Evolutionary conservation across 352 stramenopile species (phyloP), one percentile per base, ranked within the genome.

Genomic region (Phytophthora melonis): DNA sequence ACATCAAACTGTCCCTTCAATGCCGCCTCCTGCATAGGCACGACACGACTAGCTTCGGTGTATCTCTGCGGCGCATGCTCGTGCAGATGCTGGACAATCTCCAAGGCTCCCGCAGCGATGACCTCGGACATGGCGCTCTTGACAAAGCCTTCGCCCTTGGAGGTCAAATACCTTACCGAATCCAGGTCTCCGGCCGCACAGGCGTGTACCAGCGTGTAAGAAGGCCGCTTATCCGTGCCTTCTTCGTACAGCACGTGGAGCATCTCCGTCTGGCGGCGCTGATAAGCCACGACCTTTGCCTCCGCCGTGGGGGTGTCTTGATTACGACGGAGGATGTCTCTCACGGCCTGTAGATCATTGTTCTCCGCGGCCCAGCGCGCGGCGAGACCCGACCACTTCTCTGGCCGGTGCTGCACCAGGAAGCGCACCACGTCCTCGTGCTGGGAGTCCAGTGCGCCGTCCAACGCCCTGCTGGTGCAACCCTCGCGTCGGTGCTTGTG

Each of bases 181-280:
- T 87, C 78, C 21, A 92, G 58, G 54, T 92, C 75, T 3, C 70
- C 61, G n/a, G 74, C 72, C 18, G 75, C 62, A 36, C 74, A 80
- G 18, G 84, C 84, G 11, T 64, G 62, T 45, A 83, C 81, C 9
- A 92, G 71, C 61, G 79, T 87, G 56, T 82, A 82, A 18, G 84
- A 75, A 16, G 78, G 72, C 1, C 72, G 81, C 32, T 60, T 5
- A 54, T 86, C 81, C 10, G 75, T 66, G 16, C 78, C 72, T 52
- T 81, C 72, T 50, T 93, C 85, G 45, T 93, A 91, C 58, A 93
- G 50, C 32, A 83, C 75, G 55, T 72, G 78, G n/a, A 93, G 76
- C 58, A 91, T 78, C 41, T 88, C 78, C 18, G 53, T 49, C 54
- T 86, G 80, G 18, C 74, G 77, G 0, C 18, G 39, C 18, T 77